Conservation (phyloP, 2,329 filamentous ascomycete species). For the Aspergillus ustus region DNA sequence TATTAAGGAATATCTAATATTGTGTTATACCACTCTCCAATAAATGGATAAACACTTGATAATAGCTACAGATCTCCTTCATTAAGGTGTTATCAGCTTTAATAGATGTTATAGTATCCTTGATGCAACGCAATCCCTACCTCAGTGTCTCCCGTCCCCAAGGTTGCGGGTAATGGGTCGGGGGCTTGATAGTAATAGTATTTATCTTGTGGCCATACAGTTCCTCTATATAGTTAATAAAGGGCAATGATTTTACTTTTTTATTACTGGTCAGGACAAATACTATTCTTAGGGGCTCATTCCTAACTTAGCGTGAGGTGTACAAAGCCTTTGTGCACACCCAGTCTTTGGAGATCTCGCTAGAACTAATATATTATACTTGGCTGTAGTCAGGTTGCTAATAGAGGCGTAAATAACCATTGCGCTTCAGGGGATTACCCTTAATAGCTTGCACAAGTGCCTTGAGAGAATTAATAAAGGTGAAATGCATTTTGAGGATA, state of each 20-base stretch:
- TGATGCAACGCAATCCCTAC: too few relatives aligned
- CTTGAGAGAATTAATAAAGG: slow-evolving; percentile 10
- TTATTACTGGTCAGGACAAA: slow-evolving; percentile 1
- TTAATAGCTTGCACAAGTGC: not conserved
- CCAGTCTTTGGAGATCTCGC: slow-evolving; percentile 4
- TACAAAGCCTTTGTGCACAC: slow-evolving; percentile 7
- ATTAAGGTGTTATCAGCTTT: too few relatives aligned
- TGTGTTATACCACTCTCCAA: too few relatives aligned
- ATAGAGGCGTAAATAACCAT: slow-evolving; percentile 9
- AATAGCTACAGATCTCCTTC: too few relatives aligned
- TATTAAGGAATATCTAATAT: too few relatives aligned
- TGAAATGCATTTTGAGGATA: slow-evolving; percentile 10
- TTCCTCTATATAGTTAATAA: not conserved
- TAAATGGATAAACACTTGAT: too few relatives aligned
- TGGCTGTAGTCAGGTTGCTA: slow-evolving; percentile 8
- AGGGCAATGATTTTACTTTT: not conserved
- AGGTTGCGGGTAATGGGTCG: too few relatives aligned
- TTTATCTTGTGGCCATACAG: not conserved
- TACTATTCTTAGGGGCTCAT: slow-evolving; percentile 6
- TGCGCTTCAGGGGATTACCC: not conserved
- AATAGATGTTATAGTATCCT: too few relatives aligned
- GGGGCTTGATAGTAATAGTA: too few relatives aligned
- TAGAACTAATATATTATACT: slow-evolving; percentile 6
- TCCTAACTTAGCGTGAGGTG: not conserved
- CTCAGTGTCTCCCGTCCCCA: too few relatives aligned